phyloP scores from a whole-genome alignment of 2,329 filamentous ascomycete species.

The Pseudocercospora fijiensis region DNA sequence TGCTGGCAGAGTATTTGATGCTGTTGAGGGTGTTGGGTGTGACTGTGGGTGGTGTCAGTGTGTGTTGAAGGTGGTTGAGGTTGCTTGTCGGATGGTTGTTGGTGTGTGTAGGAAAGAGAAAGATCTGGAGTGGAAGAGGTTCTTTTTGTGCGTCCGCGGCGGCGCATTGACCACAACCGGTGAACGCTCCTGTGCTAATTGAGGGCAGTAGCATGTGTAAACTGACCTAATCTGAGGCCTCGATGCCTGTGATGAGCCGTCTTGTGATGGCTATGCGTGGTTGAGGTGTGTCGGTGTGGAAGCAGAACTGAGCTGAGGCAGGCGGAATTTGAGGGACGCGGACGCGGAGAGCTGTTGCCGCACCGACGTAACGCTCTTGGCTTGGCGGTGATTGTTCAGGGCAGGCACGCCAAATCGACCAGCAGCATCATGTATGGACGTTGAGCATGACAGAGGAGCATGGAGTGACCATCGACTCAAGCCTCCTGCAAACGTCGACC shows the following conservation, averaged over 20 bases:
- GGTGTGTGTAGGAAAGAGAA: not conserved
- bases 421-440: not conserved
- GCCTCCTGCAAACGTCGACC: too few relatives aligned
- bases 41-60: slow-evolving; percentile 5
- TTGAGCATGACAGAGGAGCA: not conserved
- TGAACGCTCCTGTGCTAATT: not conserved
- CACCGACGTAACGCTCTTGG: not conserved
- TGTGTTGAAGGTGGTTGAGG: not conserved
- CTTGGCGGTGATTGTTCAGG: not conserved
- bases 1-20: not conserved
- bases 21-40: not conserved
- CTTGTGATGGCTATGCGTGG: not conserved
- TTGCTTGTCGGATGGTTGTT: not conserved
- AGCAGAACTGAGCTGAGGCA: not conserved
- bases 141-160: not conserved
- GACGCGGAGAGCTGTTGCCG: not conserved
- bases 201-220: not conserved
- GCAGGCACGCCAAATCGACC: not conserved
- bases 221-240: not conserved
- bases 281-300: not conserved
- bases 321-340: not conserved
- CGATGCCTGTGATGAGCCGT: not conserved
- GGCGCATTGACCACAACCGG: not conserved
- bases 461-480: not conserved
- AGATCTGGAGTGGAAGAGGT: not conserved